Percentiles rank a stretch among this genome's conserved stretches.
phyloP scores from a whole-genome alignment of 2,329 filamentous ascomycete genomes.

The Colletotrichum endophyticum region DNA sequence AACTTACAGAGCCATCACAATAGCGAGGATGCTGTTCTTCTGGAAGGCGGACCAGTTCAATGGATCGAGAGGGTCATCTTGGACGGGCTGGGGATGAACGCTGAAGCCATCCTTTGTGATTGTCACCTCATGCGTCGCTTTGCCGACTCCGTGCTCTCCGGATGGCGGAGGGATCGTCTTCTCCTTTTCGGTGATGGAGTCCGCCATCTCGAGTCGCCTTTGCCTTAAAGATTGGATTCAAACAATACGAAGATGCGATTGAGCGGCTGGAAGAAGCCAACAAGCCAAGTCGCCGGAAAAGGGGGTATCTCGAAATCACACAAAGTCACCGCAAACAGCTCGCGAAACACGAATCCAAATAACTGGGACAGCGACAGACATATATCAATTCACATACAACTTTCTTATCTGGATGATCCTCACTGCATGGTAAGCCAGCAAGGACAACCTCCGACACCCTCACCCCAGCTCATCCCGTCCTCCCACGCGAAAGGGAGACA shows the following conservation, averaged over 20 bases:
- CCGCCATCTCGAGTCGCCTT: neutral
- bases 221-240: neutral
- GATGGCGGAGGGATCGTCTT: neutral
- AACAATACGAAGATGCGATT: neutral
- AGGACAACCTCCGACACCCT: neutral
- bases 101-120: slow-evolving; percentile 31
- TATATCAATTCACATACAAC: neutral
- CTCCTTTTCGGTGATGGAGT: slow-evolving; percentile 8
- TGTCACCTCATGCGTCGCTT: slow-evolving; percentile 15
- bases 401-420: neutral
- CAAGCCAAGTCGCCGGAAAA: neutral
- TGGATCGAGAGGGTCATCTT: slow-evolving; percentile 53
- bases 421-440: neutral
- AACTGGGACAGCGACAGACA: neutral
- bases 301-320: neutral
- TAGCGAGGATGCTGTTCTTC: slow-evolving; percentile 53
- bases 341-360: neutral
- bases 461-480: neutral
- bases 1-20: slow-evolving; percentile 57
- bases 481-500: neutral
- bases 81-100: slow-evolving; percentile 38
- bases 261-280: neutral
- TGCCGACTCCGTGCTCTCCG: neutral
- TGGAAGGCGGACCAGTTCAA: slow-evolving; percentile 54
- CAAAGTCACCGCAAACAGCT: neutral